phyloP scores from a whole-genome alignment of 2,329 filamentous ascomycete genomes.

The Chaetomium strumarium region DNA sequence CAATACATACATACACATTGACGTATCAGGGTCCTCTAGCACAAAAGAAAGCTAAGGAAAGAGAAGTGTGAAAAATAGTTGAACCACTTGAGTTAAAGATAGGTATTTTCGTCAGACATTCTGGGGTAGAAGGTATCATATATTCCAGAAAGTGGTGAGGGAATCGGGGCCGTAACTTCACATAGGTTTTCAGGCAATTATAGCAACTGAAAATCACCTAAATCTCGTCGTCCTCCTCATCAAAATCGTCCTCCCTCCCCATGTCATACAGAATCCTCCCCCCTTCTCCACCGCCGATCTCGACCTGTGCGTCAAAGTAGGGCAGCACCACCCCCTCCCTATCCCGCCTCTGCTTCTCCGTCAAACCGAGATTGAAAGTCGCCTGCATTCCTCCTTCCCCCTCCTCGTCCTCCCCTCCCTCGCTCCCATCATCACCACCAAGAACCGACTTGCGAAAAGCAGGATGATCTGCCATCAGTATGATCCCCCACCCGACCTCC shows the following conservation, averaged over 20 bases:
- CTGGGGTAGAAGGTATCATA: no score
- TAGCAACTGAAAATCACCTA: conserved; percentile 30
- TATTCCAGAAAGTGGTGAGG: no score
- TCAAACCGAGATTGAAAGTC: conserved; percentile 82
- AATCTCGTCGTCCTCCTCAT: conserved; percentile 68
- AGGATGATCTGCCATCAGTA: conserved; percentile 69
- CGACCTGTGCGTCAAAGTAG: conserved; percentile 93
- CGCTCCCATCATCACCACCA: conserved; percentile 45
- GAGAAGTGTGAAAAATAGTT: no score
- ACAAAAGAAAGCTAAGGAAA: no score
- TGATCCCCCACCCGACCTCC: background rate
- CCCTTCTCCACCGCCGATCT: conserved; percentile 71
- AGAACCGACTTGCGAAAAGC: conserved; percentile 48
- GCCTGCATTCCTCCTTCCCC: conserved; percentile 57
- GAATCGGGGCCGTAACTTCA: no score
- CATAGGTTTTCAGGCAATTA: no score
- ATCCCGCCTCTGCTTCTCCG: conserved; percentile 82
- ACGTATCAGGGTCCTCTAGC: no score
- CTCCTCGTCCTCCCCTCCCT: conserved; percentile 31
- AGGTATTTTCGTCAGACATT: no score
- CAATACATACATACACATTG: no score
- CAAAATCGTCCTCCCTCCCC: conserved; percentile 90
- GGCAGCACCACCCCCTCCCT: conserved; percentile 86
- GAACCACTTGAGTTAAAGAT: no score
- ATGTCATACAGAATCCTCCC: conserved; percentile 95